These are phyloP conservation scores for Mycena vitilis DNA, from an alignment of 768 basidiomycete species.

Conservation along the genomic window DNA sequence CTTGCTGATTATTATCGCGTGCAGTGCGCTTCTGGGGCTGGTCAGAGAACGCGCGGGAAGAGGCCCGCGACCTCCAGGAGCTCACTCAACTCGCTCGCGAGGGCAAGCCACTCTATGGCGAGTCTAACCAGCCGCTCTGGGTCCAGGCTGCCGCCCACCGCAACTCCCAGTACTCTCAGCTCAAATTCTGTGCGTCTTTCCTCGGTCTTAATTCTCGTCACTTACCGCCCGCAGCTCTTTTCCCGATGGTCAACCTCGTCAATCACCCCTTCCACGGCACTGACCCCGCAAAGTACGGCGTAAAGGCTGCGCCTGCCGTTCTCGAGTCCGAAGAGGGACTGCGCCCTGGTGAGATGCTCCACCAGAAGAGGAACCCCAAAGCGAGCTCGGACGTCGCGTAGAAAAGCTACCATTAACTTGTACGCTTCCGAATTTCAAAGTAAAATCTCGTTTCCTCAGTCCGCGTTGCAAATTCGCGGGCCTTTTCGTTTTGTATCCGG, in stretches of 20 bases:
- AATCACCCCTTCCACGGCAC: constrained; percentile 87
- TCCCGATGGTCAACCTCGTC: constrained; percentile 90
- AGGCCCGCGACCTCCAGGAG: constrained; percentile 81
- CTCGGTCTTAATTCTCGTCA: constrained; percentile 55
- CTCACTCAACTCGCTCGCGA: constrained; percentile 77
- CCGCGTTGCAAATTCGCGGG: background rate
- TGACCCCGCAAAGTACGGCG: constrained; percentile 83
- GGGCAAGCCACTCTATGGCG: constrained; percentile 89
- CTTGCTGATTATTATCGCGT: constrained; percentile 22
- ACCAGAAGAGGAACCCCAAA: constrained; percentile 4
- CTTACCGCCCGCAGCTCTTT: constrained; percentile 22
- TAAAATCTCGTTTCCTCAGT: background rate
- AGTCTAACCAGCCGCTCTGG: constrained; percentile 84
- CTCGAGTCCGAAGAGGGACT: constrained; percentile 30
- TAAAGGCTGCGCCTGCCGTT: constrained; percentile 42
- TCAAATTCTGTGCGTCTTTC: constrained; percentile 81
- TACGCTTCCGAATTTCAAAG: constrained; percentile 10
- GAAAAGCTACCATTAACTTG: constrained; percentile 13
- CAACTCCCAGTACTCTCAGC: constrained; percentile 93
- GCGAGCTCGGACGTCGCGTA: background rate
- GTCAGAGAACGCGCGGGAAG: constrained; percentile 89
- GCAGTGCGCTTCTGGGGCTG: constrained; percentile 96
- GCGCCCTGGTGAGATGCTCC: constrained; percentile 29
- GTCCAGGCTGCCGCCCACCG: constrained; percentile 87
- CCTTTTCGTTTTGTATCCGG: too few relatives aligned